Base-by-base conservation (phyloP, 1,139 yeast species). In the Hansenula anomala region DNA sequence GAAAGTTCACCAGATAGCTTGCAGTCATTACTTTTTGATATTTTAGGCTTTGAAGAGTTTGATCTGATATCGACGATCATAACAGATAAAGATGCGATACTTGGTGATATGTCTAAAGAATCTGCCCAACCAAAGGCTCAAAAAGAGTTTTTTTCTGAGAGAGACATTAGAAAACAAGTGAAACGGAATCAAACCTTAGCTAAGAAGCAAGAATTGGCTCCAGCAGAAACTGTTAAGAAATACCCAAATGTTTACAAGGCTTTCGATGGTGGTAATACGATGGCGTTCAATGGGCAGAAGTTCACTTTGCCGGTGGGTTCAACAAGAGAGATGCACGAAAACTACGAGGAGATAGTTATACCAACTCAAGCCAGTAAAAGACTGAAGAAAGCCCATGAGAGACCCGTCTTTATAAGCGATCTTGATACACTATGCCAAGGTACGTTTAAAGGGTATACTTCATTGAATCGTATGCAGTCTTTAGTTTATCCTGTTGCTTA, bases 401-500 rank as follows among this genome's bases (percentile, higher is more conserved):
- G 74, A 27, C 68, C 87, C 25, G 71, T 89, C 1, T 61, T 70
- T 31, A 66, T 92, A 3, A 51, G 60, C 1, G 83, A 81, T 30
- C 66, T 92, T 41, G 97, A 92, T 58, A 70, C 72, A 38, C 61
- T 88, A 13, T 92, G 97, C 59, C 78, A 74, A 45, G 89, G 94
- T 0, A 90, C 97, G 0, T 92, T 94, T 60, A 76, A 76, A 44
- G 81, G 81, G 30, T 94, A 94, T 60, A 67, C 75, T 37, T 71
- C 84, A 0, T 70, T 94, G 48, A 94, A 94, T 61, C 78, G 87
- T 48, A 84, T 94, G 75, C 99, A 94, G 60, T 83, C 96, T 22
- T 70, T 94, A 46, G 95, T 94, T 1, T 94, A 73, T 49, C 96
- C 96, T 0, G 85, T 89, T 15, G 98, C 96, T 0, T 94, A 92